phyloP scores from a whole-genome alignment of 805 yeast genomes.

The Torulaspora indica region DNA sequence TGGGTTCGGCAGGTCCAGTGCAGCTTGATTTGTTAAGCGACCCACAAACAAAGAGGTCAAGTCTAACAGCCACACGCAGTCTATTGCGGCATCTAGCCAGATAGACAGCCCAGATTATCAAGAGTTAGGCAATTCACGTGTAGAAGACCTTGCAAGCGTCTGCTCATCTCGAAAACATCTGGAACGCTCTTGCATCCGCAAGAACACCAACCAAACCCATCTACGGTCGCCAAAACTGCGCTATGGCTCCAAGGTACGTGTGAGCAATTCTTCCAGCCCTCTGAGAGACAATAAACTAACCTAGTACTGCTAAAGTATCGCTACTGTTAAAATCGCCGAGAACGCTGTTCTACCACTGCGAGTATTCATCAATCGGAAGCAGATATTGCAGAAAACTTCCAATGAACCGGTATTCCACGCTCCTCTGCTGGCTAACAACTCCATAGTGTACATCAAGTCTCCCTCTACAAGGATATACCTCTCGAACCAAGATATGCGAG shows the following conservation, averaged over 20 bases:
- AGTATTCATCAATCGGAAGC: conserved; percentile 31
- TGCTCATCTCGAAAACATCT: not conserved
- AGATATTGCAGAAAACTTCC: conserved; percentile 23
- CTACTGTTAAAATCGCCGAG: conserved; percentile 23
- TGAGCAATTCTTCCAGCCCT: not conserved
- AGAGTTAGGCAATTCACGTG: not conserved
- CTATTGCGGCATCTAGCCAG: too few species aligned
- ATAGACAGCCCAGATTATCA: too few species aligned
- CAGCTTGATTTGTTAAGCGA: not conserved
- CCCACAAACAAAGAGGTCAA: too few species aligned
- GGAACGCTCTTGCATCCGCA: not conserved
- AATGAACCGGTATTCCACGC: conserved; percentile 29
- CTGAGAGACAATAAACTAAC: conserved; percentile 6
- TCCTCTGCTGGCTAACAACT: conserved; percentile 35
- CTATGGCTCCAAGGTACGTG: conserved; percentile 18
- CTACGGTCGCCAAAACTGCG: not conserved
- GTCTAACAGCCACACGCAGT: too few species aligned
- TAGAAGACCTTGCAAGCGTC: not conserved
- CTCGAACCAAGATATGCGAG: conserved; percentile 31
- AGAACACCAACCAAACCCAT: not conserved
- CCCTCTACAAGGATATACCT: conserved; percentile 28
- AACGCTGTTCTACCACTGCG: conserved; percentile 26
- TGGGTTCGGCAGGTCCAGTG: too few species aligned
- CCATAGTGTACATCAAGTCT: conserved; percentile 33
- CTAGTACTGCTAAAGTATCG: conserved; percentile 19